phyloP scores from a whole-genome alignment of 345 rosid species.

The Pistacia atlantica region DNA sequence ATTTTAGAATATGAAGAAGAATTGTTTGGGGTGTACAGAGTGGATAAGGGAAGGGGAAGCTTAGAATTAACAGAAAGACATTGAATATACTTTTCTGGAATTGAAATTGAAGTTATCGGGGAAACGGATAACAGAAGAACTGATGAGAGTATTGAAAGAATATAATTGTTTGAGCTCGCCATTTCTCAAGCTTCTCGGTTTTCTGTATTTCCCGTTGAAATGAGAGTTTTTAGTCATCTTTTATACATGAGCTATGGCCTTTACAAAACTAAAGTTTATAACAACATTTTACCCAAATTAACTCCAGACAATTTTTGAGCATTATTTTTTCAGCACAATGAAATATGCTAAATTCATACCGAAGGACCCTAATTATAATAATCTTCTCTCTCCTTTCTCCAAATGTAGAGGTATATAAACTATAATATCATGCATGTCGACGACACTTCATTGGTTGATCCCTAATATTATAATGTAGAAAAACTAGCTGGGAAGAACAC shows the following conservation, averaged over 20 bases:
- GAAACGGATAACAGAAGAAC: slow-evolving; percentile 17
- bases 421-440: too few relatives aligned
- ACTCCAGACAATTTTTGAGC: slow-evolving; percentile 37
- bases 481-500: too few relatives aligned
- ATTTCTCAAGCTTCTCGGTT: slow-evolving; percentile 12
- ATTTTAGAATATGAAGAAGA: slow-evolving; percentile 1
- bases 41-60: not conserved
- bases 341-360: too few relatives aligned
- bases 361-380: too few relatives aligned
- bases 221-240: not conserved
- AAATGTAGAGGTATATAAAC: too few relatives aligned
- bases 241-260: too few relatives aligned
- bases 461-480: too few relatives aligned
- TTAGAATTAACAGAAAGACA: not conserved
- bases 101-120: not conserved
- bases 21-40: not conserved
- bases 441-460: too few relatives aligned
- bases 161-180: slow-evolving; percentile 1
- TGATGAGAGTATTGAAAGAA: not conserved
- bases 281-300: too few relatives aligned
- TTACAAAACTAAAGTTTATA: too few relatives aligned
- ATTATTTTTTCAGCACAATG: not conserved
- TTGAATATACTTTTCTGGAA: not conserved
- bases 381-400: too few relatives aligned
- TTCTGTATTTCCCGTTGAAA: too few relatives aligned